Evolutionary conservation across 1,139 yeast genomes (phyloP).

Genomic region (Hyphopichia buzzinii): DNA sequence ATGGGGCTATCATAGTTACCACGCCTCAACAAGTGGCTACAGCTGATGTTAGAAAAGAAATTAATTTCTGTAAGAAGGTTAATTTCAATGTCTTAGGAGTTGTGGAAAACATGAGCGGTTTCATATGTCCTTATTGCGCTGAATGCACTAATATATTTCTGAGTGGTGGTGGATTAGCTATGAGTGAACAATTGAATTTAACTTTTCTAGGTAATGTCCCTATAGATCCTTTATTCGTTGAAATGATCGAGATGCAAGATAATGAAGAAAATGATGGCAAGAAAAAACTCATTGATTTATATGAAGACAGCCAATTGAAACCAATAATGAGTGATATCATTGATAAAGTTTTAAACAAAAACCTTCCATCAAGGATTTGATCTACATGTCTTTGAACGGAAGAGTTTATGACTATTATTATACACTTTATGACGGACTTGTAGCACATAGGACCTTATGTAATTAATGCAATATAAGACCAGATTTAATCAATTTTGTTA

Average conservation of each 20-base stretch:
- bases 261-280: constrained; percentile 14
- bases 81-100: constrained; percentile 43
- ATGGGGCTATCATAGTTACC: constrained; percentile 49
- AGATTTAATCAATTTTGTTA: constrained; percentile 20
- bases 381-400: constrained; percentile 1
- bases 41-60: constrained; percentile 50
- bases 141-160: constrained; percentile 92
- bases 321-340: constrained; percentile 55
- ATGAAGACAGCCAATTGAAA: constrained; percentile 34
- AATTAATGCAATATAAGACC: constrained; percentile 1
- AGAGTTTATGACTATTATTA: background rate
- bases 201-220: constrained; percentile 85
- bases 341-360: constrained; percentile 38
- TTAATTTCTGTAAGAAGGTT: constrained; percentile 46
- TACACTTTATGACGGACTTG: no score
- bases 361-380: constrained; percentile 32
- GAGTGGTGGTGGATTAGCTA: constrained; percentile 83
- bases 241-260: constrained; percentile 66
- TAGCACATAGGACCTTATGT: constrained; percentile 1
- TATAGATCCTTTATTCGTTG: constrained; percentile 88
- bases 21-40: constrained; percentile 57
- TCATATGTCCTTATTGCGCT: constrained; percentile 70
- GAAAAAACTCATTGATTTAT: constrained; percentile 32
- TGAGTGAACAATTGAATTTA: constrained; percentile 61
- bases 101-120: constrained; percentile 50